A percentile compares a stretch with the other conserved stretches of the same genome.
Evolutionary conservation across 1,139 yeast genomes (phyloP).

Genomic region (Debaryomycetaceae sp.): DNA sequence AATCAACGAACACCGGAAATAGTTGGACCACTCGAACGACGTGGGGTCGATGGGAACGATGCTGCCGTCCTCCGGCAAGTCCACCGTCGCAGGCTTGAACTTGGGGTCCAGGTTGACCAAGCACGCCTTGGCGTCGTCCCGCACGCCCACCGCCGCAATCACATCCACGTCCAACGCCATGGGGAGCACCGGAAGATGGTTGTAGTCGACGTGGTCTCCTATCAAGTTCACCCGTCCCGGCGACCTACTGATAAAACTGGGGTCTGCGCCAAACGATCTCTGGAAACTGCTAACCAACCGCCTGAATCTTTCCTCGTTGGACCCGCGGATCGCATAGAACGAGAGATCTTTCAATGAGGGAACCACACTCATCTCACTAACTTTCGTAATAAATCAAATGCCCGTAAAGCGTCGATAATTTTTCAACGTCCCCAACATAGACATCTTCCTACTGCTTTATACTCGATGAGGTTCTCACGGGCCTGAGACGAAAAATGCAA

Average conservation of each 20-base stretch:
- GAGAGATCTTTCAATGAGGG: constrained; percentile 34
- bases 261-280: constrained; percentile 19
- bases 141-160: constrained; percentile 48
- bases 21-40: constrained; percentile 59
- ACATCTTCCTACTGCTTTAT: not conserved
- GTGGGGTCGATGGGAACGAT: constrained; percentile 46
- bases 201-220: constrained; percentile 75
- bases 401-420: too few species aligned
- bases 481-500: constrained; percentile 2
- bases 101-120: constrained; percentile 38
- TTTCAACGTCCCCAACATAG: too few species aligned
- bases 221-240: constrained; percentile 76
- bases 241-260: constrained; percentile 53
- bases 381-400: too few species aligned
- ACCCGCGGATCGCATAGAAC: constrained; percentile 23
- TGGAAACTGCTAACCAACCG: constrained; percentile 18
- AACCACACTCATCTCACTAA: constrained; percentile 9
- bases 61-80: constrained; percentile 35
- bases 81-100: constrained; percentile 32
- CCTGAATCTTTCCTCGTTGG: constrained; percentile 24
- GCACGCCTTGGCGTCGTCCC: constrained; percentile 26
- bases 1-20: constrained; percentile 63
- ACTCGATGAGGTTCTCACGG: not conserved
- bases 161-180: constrained; percentile 71
- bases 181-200: constrained; percentile 67